phyloP scores from a whole-genome alignment of 352 stramenopile genomes.

The Pythium chondricola region DNA sequence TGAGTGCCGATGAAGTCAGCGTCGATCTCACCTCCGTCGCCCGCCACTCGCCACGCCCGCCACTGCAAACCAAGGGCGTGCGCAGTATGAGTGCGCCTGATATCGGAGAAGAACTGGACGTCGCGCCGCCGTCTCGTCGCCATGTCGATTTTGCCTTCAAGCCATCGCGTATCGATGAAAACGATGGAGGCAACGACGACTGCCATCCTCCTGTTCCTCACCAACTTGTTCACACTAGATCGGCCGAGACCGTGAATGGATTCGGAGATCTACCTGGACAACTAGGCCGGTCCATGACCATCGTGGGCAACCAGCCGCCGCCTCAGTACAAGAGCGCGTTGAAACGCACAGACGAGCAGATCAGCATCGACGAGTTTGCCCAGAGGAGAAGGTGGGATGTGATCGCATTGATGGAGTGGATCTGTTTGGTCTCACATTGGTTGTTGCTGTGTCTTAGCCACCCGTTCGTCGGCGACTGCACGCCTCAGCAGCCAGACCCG shows the following conservation, averaged over 20 bases:
- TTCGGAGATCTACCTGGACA: constrained; percentile 4
- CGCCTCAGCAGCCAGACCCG: constrained; percentile 26
- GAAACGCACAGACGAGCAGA: constrained; percentile 53
- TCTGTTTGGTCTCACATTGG: neutral
- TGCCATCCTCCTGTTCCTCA: no score
- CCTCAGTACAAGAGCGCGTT: constrained; percentile 22
- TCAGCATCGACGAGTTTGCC: constrained; percentile 50
- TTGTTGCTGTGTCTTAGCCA: constrained; percentile 19
- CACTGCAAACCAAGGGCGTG: constrained; percentile 29
- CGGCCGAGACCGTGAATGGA: no score
- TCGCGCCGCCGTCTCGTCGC: neutral
- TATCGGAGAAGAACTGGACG: constrained; percentile 47
- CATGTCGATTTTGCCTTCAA: constrained; percentile 11
- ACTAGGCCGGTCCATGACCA: constrained; percentile 4
- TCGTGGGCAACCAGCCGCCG: constrained; percentile 3
- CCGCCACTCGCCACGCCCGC: constrained; percentile 19
- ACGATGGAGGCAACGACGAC: neutral
- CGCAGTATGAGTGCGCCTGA: constrained; percentile 78
- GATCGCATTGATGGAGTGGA: neutral
- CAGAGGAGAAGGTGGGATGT: constrained; percentile 35
- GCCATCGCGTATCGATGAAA: constrained; percentile 6
- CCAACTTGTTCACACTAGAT: no score
- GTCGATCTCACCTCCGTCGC: constrained; percentile 18
- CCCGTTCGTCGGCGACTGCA: constrained; percentile 63
- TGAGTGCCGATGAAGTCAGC: constrained; percentile 46